Conservation (phyloP, 352 stramenopile species). For the Phytophthora crassamura region DNA sequence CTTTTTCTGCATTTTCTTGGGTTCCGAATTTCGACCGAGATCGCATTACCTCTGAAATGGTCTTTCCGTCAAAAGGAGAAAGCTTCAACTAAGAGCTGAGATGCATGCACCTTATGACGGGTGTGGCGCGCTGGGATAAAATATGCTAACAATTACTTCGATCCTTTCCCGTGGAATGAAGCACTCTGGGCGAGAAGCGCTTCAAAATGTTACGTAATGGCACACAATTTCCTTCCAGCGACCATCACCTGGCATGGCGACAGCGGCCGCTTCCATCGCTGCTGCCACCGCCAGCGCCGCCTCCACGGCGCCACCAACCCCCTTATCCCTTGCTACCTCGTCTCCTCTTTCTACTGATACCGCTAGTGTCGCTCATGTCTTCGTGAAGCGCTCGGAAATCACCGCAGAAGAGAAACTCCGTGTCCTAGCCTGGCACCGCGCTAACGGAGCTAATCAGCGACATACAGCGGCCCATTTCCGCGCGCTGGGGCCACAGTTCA, state of each 20-base stretch:
- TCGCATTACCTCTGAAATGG: no score
- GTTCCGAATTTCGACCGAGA: no score
- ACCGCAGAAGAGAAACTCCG: constrained; percentile 26
- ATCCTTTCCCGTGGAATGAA: no score
- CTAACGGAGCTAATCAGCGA: constrained; percentile 23
- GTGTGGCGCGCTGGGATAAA: no score
- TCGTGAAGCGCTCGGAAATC: constrained; percentile 25
- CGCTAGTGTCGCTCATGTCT: neutral
- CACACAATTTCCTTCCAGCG: neutral
- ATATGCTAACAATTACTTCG: no score
- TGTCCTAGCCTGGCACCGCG: constrained; percentile 25
- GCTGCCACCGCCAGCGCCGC: neutral
- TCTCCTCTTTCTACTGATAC: neutral
- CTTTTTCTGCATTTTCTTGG: no score
- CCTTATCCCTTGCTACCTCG: neutral
- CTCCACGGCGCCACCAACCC: neutral
- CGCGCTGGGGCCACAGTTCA: neutral
- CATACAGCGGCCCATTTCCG: constrained; percentile 23
- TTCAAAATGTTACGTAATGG: no score
- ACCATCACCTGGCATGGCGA: constrained; percentile 4
- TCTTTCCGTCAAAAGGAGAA: no score
- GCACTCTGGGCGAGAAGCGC: no score
- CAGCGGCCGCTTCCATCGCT: neutral
- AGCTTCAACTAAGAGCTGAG: no score
- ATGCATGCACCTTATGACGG: no score